Evolutionary conservation across 805 yeast species (phyloP).

Genomic region (Ascoidea asiatica): DNA sequence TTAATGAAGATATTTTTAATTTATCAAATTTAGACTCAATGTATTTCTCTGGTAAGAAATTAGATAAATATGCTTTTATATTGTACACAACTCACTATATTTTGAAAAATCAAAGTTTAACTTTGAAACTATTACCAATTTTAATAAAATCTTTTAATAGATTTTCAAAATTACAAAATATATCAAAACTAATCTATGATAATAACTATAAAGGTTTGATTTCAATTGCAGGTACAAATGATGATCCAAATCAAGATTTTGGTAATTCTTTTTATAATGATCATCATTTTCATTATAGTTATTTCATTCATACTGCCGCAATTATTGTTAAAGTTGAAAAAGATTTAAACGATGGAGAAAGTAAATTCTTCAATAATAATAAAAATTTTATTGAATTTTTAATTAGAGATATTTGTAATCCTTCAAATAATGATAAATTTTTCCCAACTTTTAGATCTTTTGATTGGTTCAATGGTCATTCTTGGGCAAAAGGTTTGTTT

Average conservation of each 20-base stretch:
- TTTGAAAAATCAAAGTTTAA: conserved; percentile 22
- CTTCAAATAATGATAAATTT: conserved; percentile 32
- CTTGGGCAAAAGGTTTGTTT: conserved; percentile 62
- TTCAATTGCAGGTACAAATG: conserved; percentile 29
- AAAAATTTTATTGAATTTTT: conserved; percentile 47
- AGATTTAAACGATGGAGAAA: conserved; percentile 19
- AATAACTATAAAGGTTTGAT: conserved; percentile 36
- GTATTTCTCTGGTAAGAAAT: conserved; percentile 33
- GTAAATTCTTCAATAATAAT: conserved; percentile 32
- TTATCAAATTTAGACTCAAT: conserved; percentile 35
- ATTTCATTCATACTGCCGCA: conserved; percentile 47
- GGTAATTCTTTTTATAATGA: conserved; percentile 41
- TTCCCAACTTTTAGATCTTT: conserved; percentile 57
- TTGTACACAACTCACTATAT: conserved; percentile 32
- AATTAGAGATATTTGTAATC: conserved; percentile 58
- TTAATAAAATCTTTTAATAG: conserved; percentile 25
- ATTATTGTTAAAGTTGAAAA: conserved; percentile 51
- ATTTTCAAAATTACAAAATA: conserved; percentile 24
- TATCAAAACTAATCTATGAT: conserved; percentile 34
- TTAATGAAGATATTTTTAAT: conserved; percentile 25
- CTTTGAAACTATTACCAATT: conserved; percentile 17
- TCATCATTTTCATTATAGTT: conserved; percentile 47
- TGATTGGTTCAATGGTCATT: conserved; percentile 65
- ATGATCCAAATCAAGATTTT: conserved; percentile 32
- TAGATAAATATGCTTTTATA: conserved; percentile 39